Conservation (phyloP, 306 rosid genomes). For the Dryas alaskensis region DNA sequence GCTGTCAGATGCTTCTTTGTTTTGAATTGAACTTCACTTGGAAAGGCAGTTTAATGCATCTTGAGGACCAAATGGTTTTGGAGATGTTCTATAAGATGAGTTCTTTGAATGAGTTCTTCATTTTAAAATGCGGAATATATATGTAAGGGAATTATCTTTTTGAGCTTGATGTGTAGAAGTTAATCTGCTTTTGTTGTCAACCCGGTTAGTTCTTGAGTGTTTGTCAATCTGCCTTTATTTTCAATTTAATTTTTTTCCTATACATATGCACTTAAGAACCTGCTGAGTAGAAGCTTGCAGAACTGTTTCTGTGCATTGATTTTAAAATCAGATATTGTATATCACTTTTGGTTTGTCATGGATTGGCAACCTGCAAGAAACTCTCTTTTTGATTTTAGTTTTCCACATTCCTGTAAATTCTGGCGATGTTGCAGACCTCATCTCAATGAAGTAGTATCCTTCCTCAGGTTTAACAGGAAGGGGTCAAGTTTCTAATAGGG, state of each 20-base stretch:
- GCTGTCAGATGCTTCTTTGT: not conserved
- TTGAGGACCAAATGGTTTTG: not conserved
- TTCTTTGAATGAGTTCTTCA: not conserved
- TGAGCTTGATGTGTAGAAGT: not conserved
- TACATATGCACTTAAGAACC: not conserved
- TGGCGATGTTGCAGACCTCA: not conserved
- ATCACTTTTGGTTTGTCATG: not conserved
- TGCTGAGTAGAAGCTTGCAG: not conserved
- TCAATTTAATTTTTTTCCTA: not conserved
- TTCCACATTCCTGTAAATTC: not conserved
- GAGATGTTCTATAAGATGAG: slow-evolving; percentile 1
- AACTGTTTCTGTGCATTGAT: not conserved
- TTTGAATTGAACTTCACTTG: not conserved
- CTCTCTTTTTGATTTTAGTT: not conserved
- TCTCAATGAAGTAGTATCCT: slow-evolving; percentile 61
- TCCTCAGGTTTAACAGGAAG: slow-evolving; percentile 71
- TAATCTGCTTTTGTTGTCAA: not conserved
- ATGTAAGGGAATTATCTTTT: not conserved
- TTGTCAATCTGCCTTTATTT: not conserved
- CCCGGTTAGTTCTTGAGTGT: not conserved
- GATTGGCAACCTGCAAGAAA: not conserved
- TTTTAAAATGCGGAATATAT: not conserved
- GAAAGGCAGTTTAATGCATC: slow-evolving; percentile 4
- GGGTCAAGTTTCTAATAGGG: slow-evolving; percentile 62
- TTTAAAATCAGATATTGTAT: not conserved